Conservation (phyloP, 2,329 filamentous ascomycete genomes). For the Claviceps quebecensis region DNA sequence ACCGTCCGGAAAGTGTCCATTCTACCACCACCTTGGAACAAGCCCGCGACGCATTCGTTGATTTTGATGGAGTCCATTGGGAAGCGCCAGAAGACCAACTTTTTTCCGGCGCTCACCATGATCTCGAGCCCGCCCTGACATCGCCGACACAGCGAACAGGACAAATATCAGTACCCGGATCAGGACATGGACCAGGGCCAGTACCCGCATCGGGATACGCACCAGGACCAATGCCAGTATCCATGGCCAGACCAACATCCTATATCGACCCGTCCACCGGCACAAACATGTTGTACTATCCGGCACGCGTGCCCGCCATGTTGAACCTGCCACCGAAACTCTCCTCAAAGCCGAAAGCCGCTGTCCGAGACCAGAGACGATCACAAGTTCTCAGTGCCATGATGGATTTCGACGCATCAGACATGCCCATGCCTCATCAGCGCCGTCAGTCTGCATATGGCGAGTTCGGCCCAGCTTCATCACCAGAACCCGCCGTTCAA, state of each 20-base stretch:
- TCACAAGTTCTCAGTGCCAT: slow-evolving; percentile 59
- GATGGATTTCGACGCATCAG: slow-evolving; percentile 14
- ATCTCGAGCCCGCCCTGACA: slow-evolving; percentile 7
- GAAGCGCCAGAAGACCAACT: slow-evolving; percentile 34
- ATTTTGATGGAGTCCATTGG: slow-evolving; percentile 73
- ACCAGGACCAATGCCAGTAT: slow-evolving; percentile 12
- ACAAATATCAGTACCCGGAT: slow-evolving; percentile 14
- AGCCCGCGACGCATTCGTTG: slow-evolving; percentile 54
- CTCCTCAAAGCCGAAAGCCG: slow-evolving; percentile 55
- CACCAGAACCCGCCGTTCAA: slow-evolving; percentile 9
- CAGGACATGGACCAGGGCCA: slow-evolving; percentile 23
- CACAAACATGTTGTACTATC: slow-evolving; percentile 85
- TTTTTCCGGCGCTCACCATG: slow-evolving; percentile 10
- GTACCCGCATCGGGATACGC: slow-evolving; percentile 27
- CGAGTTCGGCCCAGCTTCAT: slow-evolving; percentile 7
- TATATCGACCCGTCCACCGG: slow-evolving; percentile 51
- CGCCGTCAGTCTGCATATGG: slow-evolving; percentile 12
- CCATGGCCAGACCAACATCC: slow-evolving; percentile 34
- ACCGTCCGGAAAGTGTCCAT: slow-evolving; percentile 30
- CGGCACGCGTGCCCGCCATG: slow-evolving; percentile 85
- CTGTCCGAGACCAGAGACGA: slow-evolving; percentile 53
- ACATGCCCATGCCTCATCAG: slow-evolving; percentile 1
- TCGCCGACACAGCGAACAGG: not conserved
- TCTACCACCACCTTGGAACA: slow-evolving; percentile 52
- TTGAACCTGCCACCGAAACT: slow-evolving; percentile 82